Evolutionary conservation across 2,329 filamentous ascomycete species (phyloP).

Genomic region (Aaosphaeria arxii): DNA sequence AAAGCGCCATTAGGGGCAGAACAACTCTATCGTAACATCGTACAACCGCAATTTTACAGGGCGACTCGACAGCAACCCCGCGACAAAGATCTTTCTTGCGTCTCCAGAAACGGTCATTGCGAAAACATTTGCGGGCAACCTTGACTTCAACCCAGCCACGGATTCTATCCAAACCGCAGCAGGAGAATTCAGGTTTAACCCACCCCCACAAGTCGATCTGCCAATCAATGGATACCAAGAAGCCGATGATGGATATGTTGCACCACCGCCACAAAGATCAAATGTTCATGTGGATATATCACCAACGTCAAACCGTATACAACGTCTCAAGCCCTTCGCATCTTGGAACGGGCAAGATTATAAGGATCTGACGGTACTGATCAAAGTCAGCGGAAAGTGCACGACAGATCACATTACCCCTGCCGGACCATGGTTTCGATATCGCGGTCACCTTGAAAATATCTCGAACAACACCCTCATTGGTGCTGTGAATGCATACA

Average conservation of each 20-base stretch:
- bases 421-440: constrained; percentile 97
- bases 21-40: constrained; percentile 96
- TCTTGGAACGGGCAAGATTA: constrained; percentile 93
- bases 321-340: constrained; percentile 81
- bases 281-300: constrained; percentile 76
- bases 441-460: constrained; percentile 97
- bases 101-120: constrained; percentile 88
- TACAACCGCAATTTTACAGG: constrained; percentile 99
- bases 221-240: constrained; percentile 82
- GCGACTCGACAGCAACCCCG: constrained; percentile 93
- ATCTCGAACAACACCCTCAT: constrained; percentile 99
- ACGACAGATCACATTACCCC: constrained; percentile 97
- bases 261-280: constrained; percentile 76
- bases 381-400: constrained; percentile 95
- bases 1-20: constrained; percentile 48
- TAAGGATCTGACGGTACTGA: constrained; percentile 79
- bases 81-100: constrained; percentile 89
- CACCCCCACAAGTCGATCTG: constrained; percentile 77
- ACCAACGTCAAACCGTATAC: constrained; percentile 88
- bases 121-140: constrained; percentile 75
- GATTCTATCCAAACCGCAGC: constrained; percentile 88
- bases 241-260: constrained; percentile 92
- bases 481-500: constrained; percentile 92
- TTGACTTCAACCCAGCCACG: constrained; percentile 92
- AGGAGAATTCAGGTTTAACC: constrained; percentile 86